Evolutionary conservation across 2,329 filamentous ascomycete genomes (phyloP).

Genomic region (Triangularia setosa): DNA sequence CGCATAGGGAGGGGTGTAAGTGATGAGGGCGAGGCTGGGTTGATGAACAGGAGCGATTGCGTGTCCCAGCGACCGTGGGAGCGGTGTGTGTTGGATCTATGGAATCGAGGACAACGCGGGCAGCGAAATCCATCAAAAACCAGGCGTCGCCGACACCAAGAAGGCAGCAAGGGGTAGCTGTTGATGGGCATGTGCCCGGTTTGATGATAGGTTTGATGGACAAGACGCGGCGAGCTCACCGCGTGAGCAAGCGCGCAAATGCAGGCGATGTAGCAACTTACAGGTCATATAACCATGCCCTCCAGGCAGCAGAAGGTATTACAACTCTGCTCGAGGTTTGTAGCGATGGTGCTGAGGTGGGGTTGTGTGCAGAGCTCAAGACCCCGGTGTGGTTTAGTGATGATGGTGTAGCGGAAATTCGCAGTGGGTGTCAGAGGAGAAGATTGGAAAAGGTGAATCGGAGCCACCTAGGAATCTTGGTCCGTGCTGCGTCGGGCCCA

Average conservation of each 20-base stretch:
- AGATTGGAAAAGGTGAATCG: slow-evolving; percentile 28
- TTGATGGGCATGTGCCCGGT: slow-evolving; percentile 34
- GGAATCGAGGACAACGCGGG: slow-evolving; percentile 33
- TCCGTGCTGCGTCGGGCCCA: slow-evolving; percentile 21
- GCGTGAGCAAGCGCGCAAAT: slow-evolving; percentile 24
- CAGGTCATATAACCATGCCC: slow-evolving; percentile 43
- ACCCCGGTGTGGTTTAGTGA: slow-evolving; percentile 28
- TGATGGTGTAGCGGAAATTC: slow-evolving; percentile 32
- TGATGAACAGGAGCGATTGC: slow-evolving; percentile 43
- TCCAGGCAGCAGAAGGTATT: slow-evolving; percentile 34
- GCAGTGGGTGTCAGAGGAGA: slow-evolving; percentile 28
- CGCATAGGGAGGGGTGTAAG: slow-evolving; percentile 41
- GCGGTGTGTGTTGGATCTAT: slow-evolving; percentile 23
- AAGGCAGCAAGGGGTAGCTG: slow-evolving; percentile 30
- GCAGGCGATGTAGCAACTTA: slow-evolving; percentile 39
- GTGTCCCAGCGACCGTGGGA: slow-evolving; percentile 26
- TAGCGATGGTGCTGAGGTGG: slow-evolving; percentile 23
- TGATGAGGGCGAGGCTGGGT: slow-evolving; percentile 48
- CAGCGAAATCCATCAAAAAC: slow-evolving; percentile 36
- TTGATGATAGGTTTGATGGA: slow-evolving; percentile 38
- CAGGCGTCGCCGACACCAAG: slow-evolving; percentile 26
- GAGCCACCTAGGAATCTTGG: slow-evolving; percentile 23
- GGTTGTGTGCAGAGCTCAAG: slow-evolving; percentile 26
- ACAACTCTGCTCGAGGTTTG: slow-evolving; percentile 15
- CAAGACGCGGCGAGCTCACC: slow-evolving; percentile 33